phyloP scores from a whole-genome alignment of 2,329 filamentous ascomycete genomes.

The Trichoderma sp. region DNA sequence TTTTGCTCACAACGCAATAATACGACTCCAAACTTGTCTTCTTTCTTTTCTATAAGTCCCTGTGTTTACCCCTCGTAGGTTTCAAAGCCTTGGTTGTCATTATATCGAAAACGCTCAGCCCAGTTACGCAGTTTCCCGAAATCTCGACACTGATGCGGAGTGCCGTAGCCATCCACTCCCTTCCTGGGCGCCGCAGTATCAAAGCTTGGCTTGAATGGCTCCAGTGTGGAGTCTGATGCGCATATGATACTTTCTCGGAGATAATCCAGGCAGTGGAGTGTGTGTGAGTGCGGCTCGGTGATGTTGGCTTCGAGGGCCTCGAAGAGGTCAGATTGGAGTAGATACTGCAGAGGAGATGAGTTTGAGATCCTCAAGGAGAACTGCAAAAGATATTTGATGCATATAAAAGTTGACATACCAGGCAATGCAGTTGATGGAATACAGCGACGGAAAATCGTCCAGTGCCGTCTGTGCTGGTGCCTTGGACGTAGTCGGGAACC shows the following conservation, averaged over 20 bases:
- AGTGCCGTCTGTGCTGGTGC: constrained; percentile 16
- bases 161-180: constrained; percentile 18
- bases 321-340: constrained; percentile 17
- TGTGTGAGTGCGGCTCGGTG: constrained; percentile 17
- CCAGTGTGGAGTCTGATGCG: constrained; percentile 7
- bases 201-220: constrained; percentile 15
- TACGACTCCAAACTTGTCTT: too few relatives aligned
- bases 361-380: background rate
- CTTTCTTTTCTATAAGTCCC: too few relatives aligned
- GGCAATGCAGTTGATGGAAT: constrained; percentile 17
- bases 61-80: constrained; percentile 6
- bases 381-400: background rate
- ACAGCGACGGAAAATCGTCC: constrained; percentile 20
- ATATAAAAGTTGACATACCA: background rate
- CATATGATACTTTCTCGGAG: constrained; percentile 22
- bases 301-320: constrained; percentile 14
- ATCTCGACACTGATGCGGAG: constrained; percentile 19
- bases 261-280: constrained; percentile 20
- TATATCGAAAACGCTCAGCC: constrained; percentile 21
- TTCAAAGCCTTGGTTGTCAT: constrained; percentile 18
- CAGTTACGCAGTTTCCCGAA: constrained; percentile 12
- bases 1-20: too few relatives aligned
- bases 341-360: background rate
- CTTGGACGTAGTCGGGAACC: constrained; percentile 14
- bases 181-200: constrained; percentile 1